phyloP scores from a whole-genome alignment of 106 monocot genomes.

The Vanilla planifolia region DNA sequence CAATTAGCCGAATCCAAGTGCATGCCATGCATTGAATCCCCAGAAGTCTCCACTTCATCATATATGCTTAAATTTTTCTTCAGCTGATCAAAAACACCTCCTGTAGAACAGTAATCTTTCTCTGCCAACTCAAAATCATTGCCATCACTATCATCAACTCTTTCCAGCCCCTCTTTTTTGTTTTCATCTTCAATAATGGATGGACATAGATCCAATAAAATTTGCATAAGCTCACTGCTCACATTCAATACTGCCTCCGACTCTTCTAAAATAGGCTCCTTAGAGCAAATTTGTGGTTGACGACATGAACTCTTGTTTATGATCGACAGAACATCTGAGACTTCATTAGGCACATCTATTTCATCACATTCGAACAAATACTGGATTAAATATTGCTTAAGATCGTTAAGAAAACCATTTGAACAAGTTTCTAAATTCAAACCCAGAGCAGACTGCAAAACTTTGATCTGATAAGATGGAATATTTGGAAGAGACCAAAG shows the following conservation, averaged over 20 bases:
- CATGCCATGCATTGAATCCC: slow-evolving; percentile 24
- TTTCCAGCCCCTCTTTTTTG: slow-evolving; percentile 3
- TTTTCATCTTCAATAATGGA: slow-evolving; percentile 14
- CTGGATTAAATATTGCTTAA: slow-evolving; percentile 63
- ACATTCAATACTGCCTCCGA: slow-evolving; percentile 47
- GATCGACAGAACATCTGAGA: slow-evolving; percentile 22
- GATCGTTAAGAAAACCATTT: slow-evolving; percentile 19
- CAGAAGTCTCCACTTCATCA: slow-evolving; percentile 24
- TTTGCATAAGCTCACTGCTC: slow-evolving; percentile 52
- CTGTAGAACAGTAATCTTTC: slow-evolving; percentile 26
- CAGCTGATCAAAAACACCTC: background rate
- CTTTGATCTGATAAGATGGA: slow-evolving; percentile 26
- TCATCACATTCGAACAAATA: slow-evolving; percentile 65
- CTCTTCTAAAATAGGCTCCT: slow-evolving; percentile 37
- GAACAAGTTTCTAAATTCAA: slow-evolving; percentile 20
- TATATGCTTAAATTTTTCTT: slow-evolving; percentile 16
- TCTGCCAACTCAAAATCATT: slow-evolving; percentile 48
- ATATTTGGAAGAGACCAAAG: slow-evolving; percentile 58
- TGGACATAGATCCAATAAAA: slow-evolving; percentile 5
- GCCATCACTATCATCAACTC: slow-evolving; percentile 17
- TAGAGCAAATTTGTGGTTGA: slow-evolving; percentile 14
- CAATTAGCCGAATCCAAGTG: background rate
- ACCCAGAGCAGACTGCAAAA: slow-evolving; percentile 36
- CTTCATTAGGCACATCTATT: slow-evolving; percentile 30
- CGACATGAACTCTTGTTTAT: slow-evolving; percentile 33